phyloP scores from a whole-genome alignment of 2,329 filamentous ascomycete genomes.

The Aureobasidium sp. region DNA sequence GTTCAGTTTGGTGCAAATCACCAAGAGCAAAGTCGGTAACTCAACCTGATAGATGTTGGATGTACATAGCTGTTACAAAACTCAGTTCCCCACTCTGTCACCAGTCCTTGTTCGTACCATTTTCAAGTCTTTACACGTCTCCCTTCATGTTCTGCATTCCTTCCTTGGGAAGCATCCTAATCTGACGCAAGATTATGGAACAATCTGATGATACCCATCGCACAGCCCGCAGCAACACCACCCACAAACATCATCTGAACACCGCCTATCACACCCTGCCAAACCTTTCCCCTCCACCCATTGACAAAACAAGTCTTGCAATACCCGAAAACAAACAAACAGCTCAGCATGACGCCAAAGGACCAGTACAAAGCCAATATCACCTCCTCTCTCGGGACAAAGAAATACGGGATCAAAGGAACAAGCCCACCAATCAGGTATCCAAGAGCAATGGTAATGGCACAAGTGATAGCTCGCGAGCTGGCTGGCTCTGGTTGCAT shows the following conservation, averaged over 20 bases:
- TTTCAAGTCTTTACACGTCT: too few species aligned
- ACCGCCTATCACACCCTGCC: slow-evolving; percentile 51
- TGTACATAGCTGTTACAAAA: too few species aligned
- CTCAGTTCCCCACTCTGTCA: too few species aligned
- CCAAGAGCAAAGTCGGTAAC: too few species aligned
- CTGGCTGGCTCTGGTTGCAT: slow-evolving; percentile 37
- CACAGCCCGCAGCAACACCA: slow-evolving; percentile 59
- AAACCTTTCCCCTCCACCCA: slow-evolving; percentile 23
- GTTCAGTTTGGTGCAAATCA: too few species aligned
- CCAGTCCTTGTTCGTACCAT: too few species aligned
- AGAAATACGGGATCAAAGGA: slow-evolving; percentile 57
- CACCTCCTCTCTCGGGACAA: not conserved
- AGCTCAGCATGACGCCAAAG: not conserved
- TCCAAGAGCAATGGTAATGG: slow-evolving; percentile 58
- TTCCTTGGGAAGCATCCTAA: too few species aligned
- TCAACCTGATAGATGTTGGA: too few species aligned
- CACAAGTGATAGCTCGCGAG: slow-evolving; percentile 45
- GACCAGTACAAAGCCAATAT: not conserved
- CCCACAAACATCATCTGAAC: slow-evolving; percentile 60
- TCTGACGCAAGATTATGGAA: not conserved
- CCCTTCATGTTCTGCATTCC: too few species aligned
- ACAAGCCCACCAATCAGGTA: slow-evolving; percentile 65
- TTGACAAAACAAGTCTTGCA: slow-evolving; percentile 43
- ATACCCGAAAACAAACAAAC: slow-evolving; percentile 37
- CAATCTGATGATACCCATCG: slow-evolving; percentile 40